These are phyloP conservation scores for Colletotrichum horii DNA, from an alignment of 2,329 filamentous ascomycete genomes.

Conservation along the genomic window DNA sequence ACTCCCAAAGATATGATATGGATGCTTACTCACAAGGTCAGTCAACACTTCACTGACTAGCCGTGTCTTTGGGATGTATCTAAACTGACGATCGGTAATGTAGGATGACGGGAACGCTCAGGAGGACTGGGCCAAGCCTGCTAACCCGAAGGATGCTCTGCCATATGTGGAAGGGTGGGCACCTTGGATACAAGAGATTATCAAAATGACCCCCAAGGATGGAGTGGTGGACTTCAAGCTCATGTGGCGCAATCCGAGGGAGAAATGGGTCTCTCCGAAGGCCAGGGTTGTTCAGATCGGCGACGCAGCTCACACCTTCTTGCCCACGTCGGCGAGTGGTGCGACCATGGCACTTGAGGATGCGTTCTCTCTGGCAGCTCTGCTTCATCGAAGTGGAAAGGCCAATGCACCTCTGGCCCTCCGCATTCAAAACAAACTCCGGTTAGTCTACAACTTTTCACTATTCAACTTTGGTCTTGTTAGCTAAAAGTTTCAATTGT, in stretches of 20 bases:
- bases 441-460: neutral
- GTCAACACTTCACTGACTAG: neutral
- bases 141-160: neutral
- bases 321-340: slow-evolving; percentile 45
- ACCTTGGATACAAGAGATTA: neutral
- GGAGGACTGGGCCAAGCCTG: neutral
- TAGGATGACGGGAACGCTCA: neutral
- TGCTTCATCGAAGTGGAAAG: neutral
- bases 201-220: slow-evolving; percentile 21
- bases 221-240: slow-evolving; percentile 43
- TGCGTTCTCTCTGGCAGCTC: slow-evolving; percentile 39
- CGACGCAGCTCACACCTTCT: slow-evolving; percentile 45
- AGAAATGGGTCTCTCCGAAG: slow-evolving; percentile 38
- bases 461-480: neutral
- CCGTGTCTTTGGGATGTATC: neutral
- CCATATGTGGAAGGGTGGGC: neutral
- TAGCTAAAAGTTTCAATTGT: neutral
- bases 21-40: neutral
- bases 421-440: neutral
- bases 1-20: neutral
- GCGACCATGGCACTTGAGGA: slow-evolving; percentile 49
- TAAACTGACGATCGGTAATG: neutral
- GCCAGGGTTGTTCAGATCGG: slow-evolving; percentile 41
- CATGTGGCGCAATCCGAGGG: slow-evolving; percentile 44
- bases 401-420: neutral